Conservation (phyloP, 768 basidiomycete genomes). For the Harrya chromipes region DNA sequence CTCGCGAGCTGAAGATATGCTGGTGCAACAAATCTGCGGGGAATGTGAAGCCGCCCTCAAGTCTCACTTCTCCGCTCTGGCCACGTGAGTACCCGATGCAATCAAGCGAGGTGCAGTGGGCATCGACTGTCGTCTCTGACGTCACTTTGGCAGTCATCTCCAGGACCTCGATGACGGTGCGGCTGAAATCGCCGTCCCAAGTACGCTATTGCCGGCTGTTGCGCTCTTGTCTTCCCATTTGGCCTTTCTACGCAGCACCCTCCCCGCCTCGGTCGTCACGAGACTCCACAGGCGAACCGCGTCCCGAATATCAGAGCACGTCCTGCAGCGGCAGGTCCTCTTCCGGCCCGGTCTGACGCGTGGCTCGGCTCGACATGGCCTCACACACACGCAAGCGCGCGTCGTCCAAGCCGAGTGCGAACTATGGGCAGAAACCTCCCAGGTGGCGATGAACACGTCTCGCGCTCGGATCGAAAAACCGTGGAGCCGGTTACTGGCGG, state of each 20-base stretch:
- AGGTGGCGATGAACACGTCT: slow-evolving; percentile 47
- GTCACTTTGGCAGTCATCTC: slow-evolving; percentile 7
- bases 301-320: slow-evolving; percentile 66
- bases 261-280: slow-evolving; percentile 57
- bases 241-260: slow-evolving; percentile 55
- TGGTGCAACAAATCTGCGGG: slow-evolving; percentile 74
- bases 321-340: slow-evolving; percentile 78
- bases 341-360: slow-evolving; percentile 70
- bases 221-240: slow-evolving; percentile 81
- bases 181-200: slow-evolving; percentile 50
- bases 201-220: slow-evolving; percentile 72
- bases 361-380: slow-evolving; percentile 16
- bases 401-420: slow-evolving; percentile 68
- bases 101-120: neutral
- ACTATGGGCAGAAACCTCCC: slow-evolving; percentile 81
- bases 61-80: slow-evolving; percentile 59
- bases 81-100: slow-evolving; percentile 33
- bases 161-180: slow-evolving; percentile 9
- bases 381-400: slow-evolving; percentile 48
- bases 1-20: slow-evolving; percentile 81
- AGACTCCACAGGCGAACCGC: slow-evolving; percentile 74
- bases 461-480: slow-evolving; percentile 62
- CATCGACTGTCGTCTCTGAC: neutral
- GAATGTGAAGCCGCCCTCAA: slow-evolving; percentile 81
- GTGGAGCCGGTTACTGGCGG: slow-evolving; percentile 72